A percentile compares a stretch with the other conserved stretches of the same genome.
Evolutionary conservation across 495 filamentous ascomycete genomes (phyloP).

Genomic region (Aspergillus coremiiformis): DNA sequence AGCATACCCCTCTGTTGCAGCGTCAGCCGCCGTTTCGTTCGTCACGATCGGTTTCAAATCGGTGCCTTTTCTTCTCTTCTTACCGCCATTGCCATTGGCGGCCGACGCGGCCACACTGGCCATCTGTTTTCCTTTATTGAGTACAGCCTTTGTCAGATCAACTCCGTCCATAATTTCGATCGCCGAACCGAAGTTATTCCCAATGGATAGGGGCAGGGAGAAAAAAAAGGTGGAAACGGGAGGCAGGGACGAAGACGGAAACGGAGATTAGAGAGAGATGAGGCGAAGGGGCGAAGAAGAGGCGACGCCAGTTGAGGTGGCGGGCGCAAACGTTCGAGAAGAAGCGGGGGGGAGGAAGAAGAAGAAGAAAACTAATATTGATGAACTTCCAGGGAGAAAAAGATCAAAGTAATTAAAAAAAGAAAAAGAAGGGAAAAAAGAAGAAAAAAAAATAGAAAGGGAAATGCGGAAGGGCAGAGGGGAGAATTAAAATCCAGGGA

Average conservation of each 20-base stretch:
- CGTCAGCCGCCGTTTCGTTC: conserved; percentile 50
- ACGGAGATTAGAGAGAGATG: background rate
- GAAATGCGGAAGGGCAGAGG: background rate
- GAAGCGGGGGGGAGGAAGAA: conserved; percentile 5
- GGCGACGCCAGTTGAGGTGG: conserved; percentile 13
- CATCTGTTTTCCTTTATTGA: conserved; percentile 75
- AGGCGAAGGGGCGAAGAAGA: conserved; percentile 19
- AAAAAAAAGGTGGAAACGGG: conserved; percentile 10
- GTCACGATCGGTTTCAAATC: conserved; percentile 88
- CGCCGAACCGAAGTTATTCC: background rate
- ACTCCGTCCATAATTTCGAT: conserved; percentile 60
- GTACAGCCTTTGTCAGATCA: conserved; percentile 64
- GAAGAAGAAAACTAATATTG: background rate
- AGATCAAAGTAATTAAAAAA: too few species aligned
- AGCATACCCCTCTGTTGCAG: conserved; percentile 48
- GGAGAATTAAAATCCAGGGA: background rate
- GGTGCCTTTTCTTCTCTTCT: conserved; percentile 82
- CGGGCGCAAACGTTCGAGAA: background rate
- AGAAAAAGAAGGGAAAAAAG: too few species aligned
- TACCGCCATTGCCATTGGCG: conserved; percentile 59
- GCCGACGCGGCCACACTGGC: conserved; percentile 50
- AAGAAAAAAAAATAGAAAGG: background rate
- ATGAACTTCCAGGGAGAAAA: too few species aligned
- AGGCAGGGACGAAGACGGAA: conserved; percentile 9
- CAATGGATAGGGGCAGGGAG: background rate